These are phyloP conservation scores for Juglanconis sp. DNA, from an alignment of 2,329 filamentous ascomycete genomes.

Conservation along the genomic window DNA sequence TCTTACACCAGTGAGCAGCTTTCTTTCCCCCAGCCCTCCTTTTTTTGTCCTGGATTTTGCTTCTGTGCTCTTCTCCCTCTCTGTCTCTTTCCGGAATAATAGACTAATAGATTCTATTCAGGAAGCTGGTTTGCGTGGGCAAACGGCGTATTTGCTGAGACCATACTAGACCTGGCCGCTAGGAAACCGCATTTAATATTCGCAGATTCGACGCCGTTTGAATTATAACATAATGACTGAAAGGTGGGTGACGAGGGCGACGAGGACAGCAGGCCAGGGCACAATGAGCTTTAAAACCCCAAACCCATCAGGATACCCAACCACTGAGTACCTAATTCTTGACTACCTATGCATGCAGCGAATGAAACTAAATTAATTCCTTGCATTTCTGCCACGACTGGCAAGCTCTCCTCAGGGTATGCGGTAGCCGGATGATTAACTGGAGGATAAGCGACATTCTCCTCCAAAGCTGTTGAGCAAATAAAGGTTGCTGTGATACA, in stretches of 20 bases:
- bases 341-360: neutral
- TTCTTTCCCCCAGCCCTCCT: neutral
- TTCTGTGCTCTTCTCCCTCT: too few relatives aligned
- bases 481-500: neutral
- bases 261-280: neutral
- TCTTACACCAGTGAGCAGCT: constrained; percentile 66
- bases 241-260: neutral
- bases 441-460: too few relatives aligned
- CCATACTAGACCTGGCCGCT: constrained; percentile 83
- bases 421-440: neutral
- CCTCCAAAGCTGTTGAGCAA: neutral
- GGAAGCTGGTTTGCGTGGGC: constrained; percentile 77
- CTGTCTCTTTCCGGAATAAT: too few relatives aligned
- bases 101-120: constrained; percentile 26
- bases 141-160: constrained; percentile 92
- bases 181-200: constrained; percentile 83
- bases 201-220: constrained; percentile 23
- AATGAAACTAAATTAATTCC: neutral
- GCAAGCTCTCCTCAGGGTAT: too few relatives aligned
- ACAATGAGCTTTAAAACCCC: neutral
- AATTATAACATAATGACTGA: constrained; percentile 15
- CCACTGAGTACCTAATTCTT: neutral
- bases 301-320: neutral
- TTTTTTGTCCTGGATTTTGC: too few relatives aligned
- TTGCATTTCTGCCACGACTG: neutral